A percentile compares a stretch with the other conserved stretches of the same genome.
Evolutionary conservation across 2,329 filamentous ascomycete species (phyloP).

Genomic region (Aspergillus sp.): DNA sequence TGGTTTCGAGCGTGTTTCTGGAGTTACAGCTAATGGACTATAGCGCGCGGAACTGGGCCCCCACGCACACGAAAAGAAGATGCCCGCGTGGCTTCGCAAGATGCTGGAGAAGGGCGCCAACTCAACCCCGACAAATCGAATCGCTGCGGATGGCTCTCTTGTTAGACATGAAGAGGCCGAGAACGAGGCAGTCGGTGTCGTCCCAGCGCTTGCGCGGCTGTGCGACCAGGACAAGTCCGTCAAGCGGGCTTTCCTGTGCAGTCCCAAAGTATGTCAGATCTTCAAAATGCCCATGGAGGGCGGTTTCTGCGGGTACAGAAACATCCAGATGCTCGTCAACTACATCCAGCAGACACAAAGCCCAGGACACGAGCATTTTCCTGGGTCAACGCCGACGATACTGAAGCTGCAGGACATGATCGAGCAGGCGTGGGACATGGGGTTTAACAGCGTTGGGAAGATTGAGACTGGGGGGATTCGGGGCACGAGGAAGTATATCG

Average conservation of each 20-base stretch:
- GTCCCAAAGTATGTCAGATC: slow-evolving; percentile 65
- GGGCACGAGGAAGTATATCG: slow-evolving; percentile 91
- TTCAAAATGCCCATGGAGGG: slow-evolving; percentile 75
- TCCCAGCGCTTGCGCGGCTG: slow-evolving; percentile 54
- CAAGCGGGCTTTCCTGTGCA: slow-evolving; percentile 67
- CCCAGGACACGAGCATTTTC: slow-evolving; percentile 52
- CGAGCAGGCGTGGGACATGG: slow-evolving; percentile 77
- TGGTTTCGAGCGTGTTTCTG: slow-evolving; percentile 1
- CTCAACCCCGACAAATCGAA: slow-evolving; percentile 44
- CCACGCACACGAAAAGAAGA: slow-evolving; percentile 62
- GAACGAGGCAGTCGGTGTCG: slow-evolving; percentile 45
- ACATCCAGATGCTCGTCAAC: slow-evolving; percentile 83
- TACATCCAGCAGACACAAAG: slow-evolving; percentile 57
- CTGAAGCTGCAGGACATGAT: slow-evolving; percentile 78
- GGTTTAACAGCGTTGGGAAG: slow-evolving; percentile 65
- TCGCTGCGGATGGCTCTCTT: slow-evolving; percentile 36
- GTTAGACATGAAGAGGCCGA: slow-evolving; percentile 34
- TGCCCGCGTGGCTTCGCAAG: slow-evolving; percentile 60
- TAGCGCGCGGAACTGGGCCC: slow-evolving; percentile 57
- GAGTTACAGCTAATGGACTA: slow-evolving; percentile 9
- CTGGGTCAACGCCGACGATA: slow-evolving; percentile 59
- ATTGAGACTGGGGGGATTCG: slow-evolving; percentile 77
- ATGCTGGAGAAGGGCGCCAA: slow-evolving; percentile 54
- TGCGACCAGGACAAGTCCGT: slow-evolving; percentile 57
- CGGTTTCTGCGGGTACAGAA: slow-evolving; percentile 89